Percentiles rank a stretch among this genome's conserved stretches.
Evolutionary conservation across 2,329 filamentous ascomycete species (phyloP).

Genomic region (Pseudogymnoascus sp.): DNA sequence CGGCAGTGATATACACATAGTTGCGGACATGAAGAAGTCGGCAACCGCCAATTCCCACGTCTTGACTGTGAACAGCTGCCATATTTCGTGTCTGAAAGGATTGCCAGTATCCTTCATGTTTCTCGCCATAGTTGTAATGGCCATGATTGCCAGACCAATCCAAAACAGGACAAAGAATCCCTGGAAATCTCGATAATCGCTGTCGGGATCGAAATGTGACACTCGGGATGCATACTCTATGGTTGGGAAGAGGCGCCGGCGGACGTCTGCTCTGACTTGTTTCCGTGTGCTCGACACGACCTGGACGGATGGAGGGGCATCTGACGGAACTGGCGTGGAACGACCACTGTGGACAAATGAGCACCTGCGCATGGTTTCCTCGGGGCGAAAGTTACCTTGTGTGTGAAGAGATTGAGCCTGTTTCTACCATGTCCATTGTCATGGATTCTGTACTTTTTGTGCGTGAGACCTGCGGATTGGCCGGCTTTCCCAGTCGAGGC

Average conservation of each 20-base stretch:
- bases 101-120: constrained; percentile 92
- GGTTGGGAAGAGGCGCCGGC: constrained; percentile 81
- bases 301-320: constrained; percentile 88
- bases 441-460: constrained; percentile 21
- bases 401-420: constrained; percentile 21
- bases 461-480: constrained; percentile 23
- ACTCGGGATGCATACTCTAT: constrained; percentile 86
- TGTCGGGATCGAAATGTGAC: constrained; percentile 89
- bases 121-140: constrained; percentile 83
- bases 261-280: constrained; percentile 72
- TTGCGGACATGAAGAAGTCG: constrained; percentile 78
- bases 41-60: constrained; percentile 78
- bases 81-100: constrained; percentile 78
- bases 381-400: constrained; percentile 22
- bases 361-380: background rate
- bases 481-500: constrained; percentile 21
- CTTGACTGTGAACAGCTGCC: constrained; percentile 80
- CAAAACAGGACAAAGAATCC: constrained; percentile 98
- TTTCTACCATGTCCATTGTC: constrained; percentile 15
- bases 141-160: constrained; percentile 95
- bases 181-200: constrained; percentile 88
- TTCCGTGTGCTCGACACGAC: constrained; percentile 80
- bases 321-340: constrained; percentile 75
- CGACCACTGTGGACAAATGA: constrained; percentile 51
- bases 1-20: constrained; percentile 63